phyloP scores from a whole-genome alignment of 75 land plant genomes.

The Pinus albicaulis region DNA sequence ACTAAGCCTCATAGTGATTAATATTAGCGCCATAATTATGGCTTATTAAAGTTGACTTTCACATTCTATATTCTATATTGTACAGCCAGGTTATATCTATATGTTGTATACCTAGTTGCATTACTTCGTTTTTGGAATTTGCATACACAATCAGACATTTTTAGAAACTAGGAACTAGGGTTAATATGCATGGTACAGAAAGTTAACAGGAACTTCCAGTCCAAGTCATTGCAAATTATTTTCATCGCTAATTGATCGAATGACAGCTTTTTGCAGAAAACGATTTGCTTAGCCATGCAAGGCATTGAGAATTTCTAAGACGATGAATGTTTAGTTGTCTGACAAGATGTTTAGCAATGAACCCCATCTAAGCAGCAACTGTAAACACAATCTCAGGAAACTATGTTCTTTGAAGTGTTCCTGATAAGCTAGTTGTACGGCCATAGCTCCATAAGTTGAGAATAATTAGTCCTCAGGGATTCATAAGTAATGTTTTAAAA shows the following conservation, averaged over 20 bases:
- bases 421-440: background rate
- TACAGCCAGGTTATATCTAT: no score
- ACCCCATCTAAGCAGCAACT: background rate
- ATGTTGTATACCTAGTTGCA: no score
- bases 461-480: no score
- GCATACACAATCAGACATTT: no score
- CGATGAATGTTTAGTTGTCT: background rate
- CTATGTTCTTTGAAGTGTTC: background rate
- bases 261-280: no score
- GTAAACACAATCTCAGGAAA: background rate
- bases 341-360: background rate
- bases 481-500: no score
- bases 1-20: no score
- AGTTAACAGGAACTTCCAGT: background rate
- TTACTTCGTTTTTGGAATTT: no score
- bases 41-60: no score
- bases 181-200: background rate
- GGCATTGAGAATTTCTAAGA: background rate
- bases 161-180: background rate
- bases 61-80: no score
- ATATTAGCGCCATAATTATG: no score
- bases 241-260: background rate
- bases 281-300: no score
- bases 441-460: background rate
- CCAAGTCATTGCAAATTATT: background rate